A percentile compares a stretch with the other conserved stretches of the same genome.
Evolutionary conservation across 73 alveolate genomes (phyloP).

Genomic region (Paramecium biaurelia): DNA sequence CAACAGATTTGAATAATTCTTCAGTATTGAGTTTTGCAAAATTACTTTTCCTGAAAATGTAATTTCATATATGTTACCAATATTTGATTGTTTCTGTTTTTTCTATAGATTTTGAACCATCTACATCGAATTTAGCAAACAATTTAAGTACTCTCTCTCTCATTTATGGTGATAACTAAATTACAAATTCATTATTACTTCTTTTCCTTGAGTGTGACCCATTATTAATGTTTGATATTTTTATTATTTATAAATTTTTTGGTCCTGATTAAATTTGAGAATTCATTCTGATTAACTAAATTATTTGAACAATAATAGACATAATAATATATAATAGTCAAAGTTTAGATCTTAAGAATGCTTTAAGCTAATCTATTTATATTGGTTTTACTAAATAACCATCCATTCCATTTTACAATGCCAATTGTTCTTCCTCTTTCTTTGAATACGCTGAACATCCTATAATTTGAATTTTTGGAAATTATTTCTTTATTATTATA

Average conservation of each 20-base stretch:
- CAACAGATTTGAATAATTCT: conserved; percentile 60
- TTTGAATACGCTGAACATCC: conserved; percentile 20
- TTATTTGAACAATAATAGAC: background rate
- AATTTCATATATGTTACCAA: background rate
- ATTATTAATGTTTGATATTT: background rate
- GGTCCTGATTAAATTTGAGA: background rate
- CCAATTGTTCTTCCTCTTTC: background rate
- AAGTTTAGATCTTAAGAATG: background rate
- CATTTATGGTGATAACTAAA: conserved; percentile 51
- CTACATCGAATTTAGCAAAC: conserved; percentile 47
- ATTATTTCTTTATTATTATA: background rate
- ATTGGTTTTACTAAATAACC: conserved; percentile 40
- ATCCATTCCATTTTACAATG: background rate
- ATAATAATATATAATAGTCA: background rate
- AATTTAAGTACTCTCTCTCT: conserved; percentile 49
- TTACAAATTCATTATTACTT: background rate
- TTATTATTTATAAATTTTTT: background rate
- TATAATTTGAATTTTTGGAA: background rate
- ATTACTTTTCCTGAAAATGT: conserved; percentile 44
- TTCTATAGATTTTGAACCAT: conserved; percentile 57
- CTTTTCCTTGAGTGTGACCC: conserved; percentile 29
- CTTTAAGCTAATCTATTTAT: background rate
- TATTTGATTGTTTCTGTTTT: conserved; percentile 57
- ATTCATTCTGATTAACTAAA: background rate
- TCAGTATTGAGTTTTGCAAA: conserved; percentile 60